Percentiles rank a stretch among this genome's conserved stretches.
These are phyloP conservation scores for Aegilops speltoides DNA, from an alignment of 176 grass and related monocot species.

Conservation along the genomic window DNA sequence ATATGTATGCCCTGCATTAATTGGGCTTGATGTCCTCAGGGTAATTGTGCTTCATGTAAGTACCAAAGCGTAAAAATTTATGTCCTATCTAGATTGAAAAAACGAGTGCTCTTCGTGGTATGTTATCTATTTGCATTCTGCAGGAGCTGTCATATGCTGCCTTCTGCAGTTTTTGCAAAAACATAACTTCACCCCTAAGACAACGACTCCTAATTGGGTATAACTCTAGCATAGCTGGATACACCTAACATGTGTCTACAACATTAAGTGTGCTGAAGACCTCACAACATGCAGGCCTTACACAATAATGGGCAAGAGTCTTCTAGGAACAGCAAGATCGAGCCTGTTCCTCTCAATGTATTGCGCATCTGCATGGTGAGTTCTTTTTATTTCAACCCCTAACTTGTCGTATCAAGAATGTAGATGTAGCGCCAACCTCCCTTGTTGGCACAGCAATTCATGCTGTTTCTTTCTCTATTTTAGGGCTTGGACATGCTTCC, in stretches of 20 bases:
- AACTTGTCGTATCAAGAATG: background rate
- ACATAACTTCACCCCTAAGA: too few relatives aligned
- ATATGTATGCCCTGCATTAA: background rate
- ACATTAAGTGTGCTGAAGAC: constrained; percentile 6
- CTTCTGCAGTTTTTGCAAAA: background rate
- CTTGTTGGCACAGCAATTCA: constrained; percentile 21
- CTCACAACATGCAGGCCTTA: constrained; percentile 59
- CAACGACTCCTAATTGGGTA: too few relatives aligned
- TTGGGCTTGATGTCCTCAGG: background rate
- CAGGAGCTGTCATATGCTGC: constrained; percentile 12
- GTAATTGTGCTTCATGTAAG: background rate
- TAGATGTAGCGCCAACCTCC: background rate
- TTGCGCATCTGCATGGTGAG: constrained; percentile 88
- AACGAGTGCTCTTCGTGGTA: background rate
- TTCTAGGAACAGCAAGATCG: constrained; percentile 82
- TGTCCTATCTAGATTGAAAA: constrained; percentile 13
- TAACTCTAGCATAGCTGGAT: too few relatives aligned
- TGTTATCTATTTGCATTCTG: background rate
- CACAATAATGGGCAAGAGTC: constrained; percentile 89
- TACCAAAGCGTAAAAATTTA: background rate
- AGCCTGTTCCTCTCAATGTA: constrained; percentile 91
- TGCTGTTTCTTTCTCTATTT: constrained; percentile 32
- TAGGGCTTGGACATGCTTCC: constrained; percentile 89
- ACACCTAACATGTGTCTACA: too few relatives aligned
- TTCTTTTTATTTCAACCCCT: background rate